These are phyloP conservation scores for Zopfia rhizophila DNA, from an alignment of 2,329 filamentous ascomycete species.

Conservation along the genomic window DNA sequence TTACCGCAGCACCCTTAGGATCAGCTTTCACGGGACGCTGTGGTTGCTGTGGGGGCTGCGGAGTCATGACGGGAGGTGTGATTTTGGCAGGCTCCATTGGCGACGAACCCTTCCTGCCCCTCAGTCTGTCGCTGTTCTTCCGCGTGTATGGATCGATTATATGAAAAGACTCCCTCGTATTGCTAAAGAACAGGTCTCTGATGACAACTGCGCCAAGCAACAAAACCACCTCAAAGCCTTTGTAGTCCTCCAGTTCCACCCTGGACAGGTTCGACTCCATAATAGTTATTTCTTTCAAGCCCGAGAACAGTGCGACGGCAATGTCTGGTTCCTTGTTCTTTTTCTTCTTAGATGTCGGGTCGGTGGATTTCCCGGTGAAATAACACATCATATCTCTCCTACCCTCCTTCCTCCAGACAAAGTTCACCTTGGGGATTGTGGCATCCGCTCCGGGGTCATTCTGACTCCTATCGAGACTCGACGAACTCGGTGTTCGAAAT, in stretches of 20 bases:
- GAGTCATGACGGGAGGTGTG: slow-evolving; percentile 46
- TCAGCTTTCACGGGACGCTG: slow-evolving; percentile 32
- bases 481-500: slow-evolving; percentile 82
- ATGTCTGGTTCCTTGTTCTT: slow-evolving; percentile 91
- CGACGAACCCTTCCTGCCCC: slow-evolving; percentile 48
- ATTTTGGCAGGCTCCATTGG: slow-evolving; percentile 38
- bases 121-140: slow-evolving; percentile 50
- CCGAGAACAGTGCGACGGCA: slow-evolving; percentile 83
- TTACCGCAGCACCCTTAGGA: slow-evolving; percentile 25
- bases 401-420: slow-evolving; percentile 90
- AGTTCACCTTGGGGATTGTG: slow-evolving; percentile 76
- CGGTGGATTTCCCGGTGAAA: slow-evolving; percentile 79
- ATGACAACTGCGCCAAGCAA: slow-evolving; percentile 69
- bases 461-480: slow-evolving; percentile 78
- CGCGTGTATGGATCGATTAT: slow-evolving; percentile 60
- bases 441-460: slow-evolving; percentile 66
- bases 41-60: slow-evolving; percentile 39
- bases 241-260: slow-evolving; percentile 92
- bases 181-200: slow-evolving; percentile 70
- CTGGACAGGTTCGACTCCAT: slow-evolving; percentile 93
- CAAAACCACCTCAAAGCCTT: slow-evolving; percentile 88
- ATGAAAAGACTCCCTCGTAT: slow-evolving; percentile 82
- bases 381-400: slow-evolving; percentile 91
- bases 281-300: slow-evolving; percentile 80
- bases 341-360: slow-evolving; percentile 73